A percentile compares a stretch with the other conserved stretches of the same genome.
These are phyloP conservation scores for Geotrichum klebahnii DNA, from an alignment of 1,139 yeast genomes.

Conservation along the genomic window DNA sequence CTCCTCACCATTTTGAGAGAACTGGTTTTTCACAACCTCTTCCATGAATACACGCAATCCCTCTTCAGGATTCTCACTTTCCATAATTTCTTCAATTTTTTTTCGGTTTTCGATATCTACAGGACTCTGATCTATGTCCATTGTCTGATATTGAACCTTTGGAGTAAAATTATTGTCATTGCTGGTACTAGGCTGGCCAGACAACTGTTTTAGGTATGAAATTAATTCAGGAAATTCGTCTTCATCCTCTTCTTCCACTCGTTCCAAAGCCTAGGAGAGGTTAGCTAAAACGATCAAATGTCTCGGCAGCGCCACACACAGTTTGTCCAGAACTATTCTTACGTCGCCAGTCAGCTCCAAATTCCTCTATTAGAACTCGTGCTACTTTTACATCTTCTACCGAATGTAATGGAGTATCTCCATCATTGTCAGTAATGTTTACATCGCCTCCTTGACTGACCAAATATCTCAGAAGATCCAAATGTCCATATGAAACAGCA, in stretches of 20 bases:
- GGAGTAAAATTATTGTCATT: conserved; percentile 10
- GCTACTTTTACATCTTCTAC: conserved; percentile 72
- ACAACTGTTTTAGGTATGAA: conserved; percentile 48
- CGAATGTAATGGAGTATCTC: conserved; percentile 93
- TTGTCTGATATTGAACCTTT: conserved; percentile 20
- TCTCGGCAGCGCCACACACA: conserved; percentile 35
- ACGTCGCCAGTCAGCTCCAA: conserved; percentile 59
- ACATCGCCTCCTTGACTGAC: conserved; percentile 67
- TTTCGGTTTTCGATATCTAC: conserved; percentile 55
- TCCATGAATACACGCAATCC: conserved; percentile 65
- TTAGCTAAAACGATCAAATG: conserved; percentile 19
- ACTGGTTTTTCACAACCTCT: conserved; percentile 57
- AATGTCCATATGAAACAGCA: conserved; percentile 88
- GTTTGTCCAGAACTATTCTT: conserved; percentile 73
- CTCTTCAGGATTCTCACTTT: conserved; percentile 74
- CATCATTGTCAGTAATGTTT: conserved; percentile 78
- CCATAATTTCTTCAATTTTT: conserved; percentile 64
- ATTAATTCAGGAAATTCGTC: conserved; percentile 79
- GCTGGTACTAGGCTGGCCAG: conserved; percentile 3
- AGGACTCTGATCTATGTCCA: conserved; percentile 39
- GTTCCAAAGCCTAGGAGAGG: conserved; percentile 44
- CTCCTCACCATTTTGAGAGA: conserved; percentile 23
- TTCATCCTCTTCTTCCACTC: conserved; percentile 61
- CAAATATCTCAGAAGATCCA: conserved; percentile 58
- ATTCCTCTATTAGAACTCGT: conserved; percentile 56